These are phyloP conservation scores for Sclerospora graminicola DNA, from an alignment of 352 stramenopile genomes.

Conservation along the genomic window DNA sequence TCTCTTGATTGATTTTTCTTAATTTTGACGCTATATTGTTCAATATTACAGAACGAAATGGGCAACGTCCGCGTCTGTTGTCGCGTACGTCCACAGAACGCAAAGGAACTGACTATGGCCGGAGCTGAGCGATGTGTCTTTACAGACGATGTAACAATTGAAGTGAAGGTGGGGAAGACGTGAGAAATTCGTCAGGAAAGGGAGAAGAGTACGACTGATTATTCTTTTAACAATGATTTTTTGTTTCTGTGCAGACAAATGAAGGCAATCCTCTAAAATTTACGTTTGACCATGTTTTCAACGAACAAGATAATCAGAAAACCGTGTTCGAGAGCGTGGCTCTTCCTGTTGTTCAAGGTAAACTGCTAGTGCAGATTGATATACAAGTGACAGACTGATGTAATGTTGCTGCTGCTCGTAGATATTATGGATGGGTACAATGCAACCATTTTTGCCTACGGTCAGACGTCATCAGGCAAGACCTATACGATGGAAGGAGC, in stretches of 20 bases:
- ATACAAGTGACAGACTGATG: slow-evolving; percentile 5
- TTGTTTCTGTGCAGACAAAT: slow-evolving; percentile 22
- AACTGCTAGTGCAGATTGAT: not conserved
- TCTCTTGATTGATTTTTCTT: not conserved
- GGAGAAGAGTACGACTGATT: not conserved
- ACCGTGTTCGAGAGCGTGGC: slow-evolving; percentile 86
- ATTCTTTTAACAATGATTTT: not conserved
- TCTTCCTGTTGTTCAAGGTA: slow-evolving; percentile 82
- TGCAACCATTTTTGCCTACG: slow-evolving; percentile 91
- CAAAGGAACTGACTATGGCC: slow-evolving; percentile 60
- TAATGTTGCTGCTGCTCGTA: slow-evolving; percentile 12
- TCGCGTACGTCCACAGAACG: slow-evolving; percentile 72
- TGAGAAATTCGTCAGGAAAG: no score
- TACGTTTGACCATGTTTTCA: slow-evolving; percentile 88
- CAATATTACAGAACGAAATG: slow-evolving; percentile 22
- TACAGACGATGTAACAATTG: slow-evolving; percentile 38
- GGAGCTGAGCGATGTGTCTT: slow-evolving; percentile 44
- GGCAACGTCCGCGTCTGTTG: slow-evolving; percentile 77
- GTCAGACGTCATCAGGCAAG: slow-evolving; percentile 76
- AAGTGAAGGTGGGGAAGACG: slow-evolving; percentile 42
- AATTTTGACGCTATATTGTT: not conserved
- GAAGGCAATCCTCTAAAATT: slow-evolving; percentile 65
- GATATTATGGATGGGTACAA: slow-evolving; percentile 91
- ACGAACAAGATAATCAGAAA: slow-evolving; percentile 67
- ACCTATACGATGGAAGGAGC: slow-evolving; percentile 32